phyloP scores from a whole-genome alignment of 1,139 yeast genomes.

The Trichomonascaceae sp. region DNA sequence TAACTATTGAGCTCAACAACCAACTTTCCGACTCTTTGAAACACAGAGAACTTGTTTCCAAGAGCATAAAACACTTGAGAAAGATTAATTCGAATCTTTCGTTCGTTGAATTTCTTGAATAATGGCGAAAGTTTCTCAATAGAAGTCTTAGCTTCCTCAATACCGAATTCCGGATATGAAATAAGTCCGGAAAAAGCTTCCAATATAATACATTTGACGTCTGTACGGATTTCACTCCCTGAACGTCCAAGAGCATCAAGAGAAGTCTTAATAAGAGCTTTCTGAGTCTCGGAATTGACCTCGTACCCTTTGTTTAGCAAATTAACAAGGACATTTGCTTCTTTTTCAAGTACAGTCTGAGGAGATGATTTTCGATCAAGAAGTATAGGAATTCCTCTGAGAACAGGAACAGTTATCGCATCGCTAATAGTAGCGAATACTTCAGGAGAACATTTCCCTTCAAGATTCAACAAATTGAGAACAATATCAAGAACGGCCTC shows the following conservation, averaged over 20 bases:
- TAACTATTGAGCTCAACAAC: conserved; percentile 65
- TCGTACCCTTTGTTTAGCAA: conserved; percentile 58
- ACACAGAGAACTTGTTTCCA: conserved; percentile 46
- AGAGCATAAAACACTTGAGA: conserved; percentile 55
- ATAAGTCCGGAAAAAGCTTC: conserved; percentile 53
- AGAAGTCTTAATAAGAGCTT: conserved; percentile 51
- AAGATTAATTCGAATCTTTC: conserved; percentile 54
- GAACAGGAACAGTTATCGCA: conserved; percentile 23
- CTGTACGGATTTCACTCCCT: conserved; percentile 44
- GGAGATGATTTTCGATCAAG: conserved; percentile 20
- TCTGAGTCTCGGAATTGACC: conserved; percentile 50
- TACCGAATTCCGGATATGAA: conserved; percentile 46
- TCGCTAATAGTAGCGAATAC: conserved; percentile 24
- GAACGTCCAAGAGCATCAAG: conserved; percentile 61
- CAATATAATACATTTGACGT: conserved; percentile 55
- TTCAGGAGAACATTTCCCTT: conserved; percentile 38
- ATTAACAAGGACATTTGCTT: conserved; percentile 47
- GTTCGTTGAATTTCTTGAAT: conserved; percentile 53
- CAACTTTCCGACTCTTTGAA: conserved; percentile 44
- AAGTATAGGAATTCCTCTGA: conserved; percentile 25
- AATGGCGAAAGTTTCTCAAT: conserved; percentile 54
- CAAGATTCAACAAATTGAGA: conserved; percentile 39
- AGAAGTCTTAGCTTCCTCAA: conserved; percentile 48
- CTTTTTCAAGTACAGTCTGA: conserved; percentile 42
- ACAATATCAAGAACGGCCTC: conserved; percentile 53